These are phyloP conservation scores for Alnus glutinosa DNA, from an alignment of 306 rosid species.

Conservation along the genomic window DNA sequence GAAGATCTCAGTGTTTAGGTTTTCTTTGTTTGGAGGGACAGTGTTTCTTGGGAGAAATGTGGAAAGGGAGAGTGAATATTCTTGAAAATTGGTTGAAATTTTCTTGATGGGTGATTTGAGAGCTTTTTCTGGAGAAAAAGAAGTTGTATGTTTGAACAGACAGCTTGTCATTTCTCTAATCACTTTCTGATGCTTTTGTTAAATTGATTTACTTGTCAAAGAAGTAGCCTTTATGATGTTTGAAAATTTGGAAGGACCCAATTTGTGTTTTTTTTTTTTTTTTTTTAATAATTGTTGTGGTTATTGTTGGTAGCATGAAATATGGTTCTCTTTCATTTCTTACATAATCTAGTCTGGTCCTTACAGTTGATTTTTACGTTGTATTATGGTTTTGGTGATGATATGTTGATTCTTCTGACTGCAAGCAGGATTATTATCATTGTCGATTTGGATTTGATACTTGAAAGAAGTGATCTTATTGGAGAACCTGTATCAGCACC, in stretches of 20 bases:
- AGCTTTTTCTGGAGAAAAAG: neutral
- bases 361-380: neutral
- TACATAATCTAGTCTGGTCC: neutral
- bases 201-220: neutral
- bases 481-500: slow-evolving; percentile 55
- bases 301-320: neutral
- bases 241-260: neutral
- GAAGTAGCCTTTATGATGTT: neutral
- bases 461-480: slow-evolving; percentile 56
- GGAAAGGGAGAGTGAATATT: neutral
- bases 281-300: neutral
- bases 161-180: neutral
- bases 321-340: neutral
- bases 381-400: neutral
- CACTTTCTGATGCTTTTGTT: neutral
- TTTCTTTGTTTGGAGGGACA: neutral
- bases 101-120: neutral
- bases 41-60: neutral
- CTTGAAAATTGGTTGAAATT: neutral
- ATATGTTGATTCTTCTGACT: slow-evolving; percentile 14
- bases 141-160: neutral
- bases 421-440: slow-evolving; percentile 73
- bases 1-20: neutral
- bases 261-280: neutral
- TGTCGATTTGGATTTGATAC: slow-evolving; percentile 59